Conservation (phyloP, 2,329 filamentous ascomycete species). For the Nannizziopsis barbatae region DNA sequence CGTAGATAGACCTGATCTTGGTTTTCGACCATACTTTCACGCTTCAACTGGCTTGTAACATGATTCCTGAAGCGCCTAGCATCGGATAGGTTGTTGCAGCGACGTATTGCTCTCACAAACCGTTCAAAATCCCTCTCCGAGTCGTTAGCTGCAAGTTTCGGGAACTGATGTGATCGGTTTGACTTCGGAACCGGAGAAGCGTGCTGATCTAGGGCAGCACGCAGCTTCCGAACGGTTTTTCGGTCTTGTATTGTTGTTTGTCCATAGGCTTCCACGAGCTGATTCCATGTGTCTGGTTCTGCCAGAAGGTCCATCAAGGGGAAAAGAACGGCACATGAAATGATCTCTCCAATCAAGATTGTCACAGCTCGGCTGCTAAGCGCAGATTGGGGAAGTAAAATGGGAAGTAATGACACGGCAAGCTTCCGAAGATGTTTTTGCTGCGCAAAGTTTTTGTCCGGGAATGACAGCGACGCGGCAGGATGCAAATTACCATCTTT, state of each 20-base stretch:
- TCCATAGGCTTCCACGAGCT: constrained; percentile 80
- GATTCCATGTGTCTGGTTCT: constrained; percentile 96
- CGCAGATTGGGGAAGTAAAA: constrained; percentile 60
- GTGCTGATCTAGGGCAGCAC: constrained; percentile 87
- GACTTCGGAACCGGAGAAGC: constrained; percentile 65
- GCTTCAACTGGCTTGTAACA: constrained; percentile 80
- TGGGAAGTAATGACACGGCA: constrained; percentile 60
- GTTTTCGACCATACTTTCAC: constrained; percentile 63
- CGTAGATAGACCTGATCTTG: constrained; percentile 80
- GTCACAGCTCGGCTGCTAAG: constrained; percentile 70
- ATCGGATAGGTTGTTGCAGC: constrained; percentile 83
- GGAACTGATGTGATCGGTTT: constrained; percentile 57
- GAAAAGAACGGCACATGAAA: constrained; percentile 81
- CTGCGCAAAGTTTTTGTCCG: constrained; percentile 72
- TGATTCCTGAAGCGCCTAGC: constrained; percentile 86
- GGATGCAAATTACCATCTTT: constrained; percentile 77
- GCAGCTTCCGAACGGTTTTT: constrained; percentile 83
- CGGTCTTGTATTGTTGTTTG: constrained; percentile 84
- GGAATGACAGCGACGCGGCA: constrained; percentile 69
- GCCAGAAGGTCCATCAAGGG: constrained; percentile 69
- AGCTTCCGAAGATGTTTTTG: constrained; percentile 77
- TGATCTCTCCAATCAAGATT: constrained; percentile 73
- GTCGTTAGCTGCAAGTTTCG: constrained; percentile 67
- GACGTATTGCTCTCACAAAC: constrained; percentile 79
- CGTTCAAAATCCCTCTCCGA: constrained; percentile 89